Conservation (phyloP, 176 grass and related monocot species). For the Leersia perrieri region DNA sequence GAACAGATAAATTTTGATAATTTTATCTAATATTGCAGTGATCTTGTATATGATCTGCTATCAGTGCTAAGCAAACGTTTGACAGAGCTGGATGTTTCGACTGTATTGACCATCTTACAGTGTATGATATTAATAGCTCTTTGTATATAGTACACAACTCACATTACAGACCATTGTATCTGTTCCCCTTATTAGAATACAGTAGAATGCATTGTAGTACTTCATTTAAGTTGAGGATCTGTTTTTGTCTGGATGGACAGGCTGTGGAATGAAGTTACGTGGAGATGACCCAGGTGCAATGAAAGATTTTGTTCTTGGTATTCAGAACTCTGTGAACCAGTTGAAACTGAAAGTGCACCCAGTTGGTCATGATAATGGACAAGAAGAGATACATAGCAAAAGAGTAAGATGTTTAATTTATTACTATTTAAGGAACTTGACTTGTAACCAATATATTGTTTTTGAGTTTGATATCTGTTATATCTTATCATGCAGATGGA, state of each 20-base stretch:
- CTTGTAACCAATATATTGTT: slow-evolving; percentile 15
- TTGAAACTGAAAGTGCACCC: slow-evolving; percentile 62
- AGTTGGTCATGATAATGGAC: slow-evolving; percentile 40
- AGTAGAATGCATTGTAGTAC: not conserved
- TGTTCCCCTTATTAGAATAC: slow-evolving; percentile 4
- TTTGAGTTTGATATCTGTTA: slow-evolving; percentile 19
- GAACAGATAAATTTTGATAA: slow-evolving; percentile 20
- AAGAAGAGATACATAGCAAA: slow-evolving; percentile 59
- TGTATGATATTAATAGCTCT: slow-evolving; percentile 48
- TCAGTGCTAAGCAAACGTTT: slow-evolving; percentile 61
- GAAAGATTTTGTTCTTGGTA: slow-evolving; percentile 87
- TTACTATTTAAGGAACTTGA: slow-evolving; percentile 19
- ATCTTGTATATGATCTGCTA: slow-evolving; percentile 87
- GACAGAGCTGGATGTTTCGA: slow-evolving; percentile 83
- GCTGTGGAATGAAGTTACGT: slow-evolving; percentile 84
- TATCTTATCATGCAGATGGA: slow-evolving; percentile 66
- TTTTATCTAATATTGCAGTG: slow-evolving; percentile 40
- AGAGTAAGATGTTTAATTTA: slow-evolving; percentile 59
- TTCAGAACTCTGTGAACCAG: slow-evolving; percentile 71
- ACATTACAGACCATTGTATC: not conserved
- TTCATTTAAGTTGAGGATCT: slow-evolving; percentile 2
- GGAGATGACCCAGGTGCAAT: slow-evolving; percentile 80
- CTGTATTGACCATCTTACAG: slow-evolving; percentile 67
- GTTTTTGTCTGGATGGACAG: slow-evolving; percentile 44
- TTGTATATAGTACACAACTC: slow-evolving; percentile 10